These are phyloP conservation scores for Taphrina betulina DNA, from an alignment of 1,139 yeast species.

Conservation along the genomic window DNA sequence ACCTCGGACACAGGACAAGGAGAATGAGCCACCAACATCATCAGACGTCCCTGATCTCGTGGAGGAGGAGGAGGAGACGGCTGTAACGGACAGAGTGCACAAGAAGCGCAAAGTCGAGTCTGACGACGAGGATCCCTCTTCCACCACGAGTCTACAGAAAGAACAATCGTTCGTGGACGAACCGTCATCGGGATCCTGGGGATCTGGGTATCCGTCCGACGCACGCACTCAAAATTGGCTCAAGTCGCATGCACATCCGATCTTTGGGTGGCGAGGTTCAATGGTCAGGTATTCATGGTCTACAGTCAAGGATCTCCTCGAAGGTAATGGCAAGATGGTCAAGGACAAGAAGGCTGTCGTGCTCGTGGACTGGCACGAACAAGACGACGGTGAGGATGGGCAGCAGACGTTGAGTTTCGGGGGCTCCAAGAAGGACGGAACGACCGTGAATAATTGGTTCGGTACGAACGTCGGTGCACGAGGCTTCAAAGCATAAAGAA, in stretches of 20 bases:
- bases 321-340: conserved; percentile 36
- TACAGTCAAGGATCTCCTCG: conserved; percentile 74
- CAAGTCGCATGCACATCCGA: conserved; percentile 57
- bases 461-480: conserved; percentile 5
- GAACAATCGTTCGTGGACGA: conserved; percentile 37
- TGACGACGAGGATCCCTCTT: conserved; percentile 36
- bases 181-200: conserved; percentile 37
- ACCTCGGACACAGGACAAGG: not conserved
- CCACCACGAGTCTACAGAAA: not conserved
- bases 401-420: conserved; percentile 8
- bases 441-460: conserved; percentile 7
- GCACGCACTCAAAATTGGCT: conserved; percentile 80
- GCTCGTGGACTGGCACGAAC: conserved; percentile 17
- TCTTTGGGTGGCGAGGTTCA: conserved; percentile 79
- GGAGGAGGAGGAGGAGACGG: too few species aligned
- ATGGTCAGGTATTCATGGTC: conserved; percentile 91
- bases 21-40: not conserved
- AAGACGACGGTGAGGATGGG: conserved; percentile 17
- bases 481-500: conserved; percentile 6
- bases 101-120: conserved; percentile 1
- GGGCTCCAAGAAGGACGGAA: not conserved
- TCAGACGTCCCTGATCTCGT: too few species aligned
- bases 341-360: not conserved
- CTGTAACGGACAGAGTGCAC: too few species aligned
- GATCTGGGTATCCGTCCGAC: conserved; percentile 83